Evolutionary conservation across 371 early-diverging fungal species (phyloP), one percentile per base, ranked within the genome.

Genomic region (Actinomortierella wolfii): DNA sequence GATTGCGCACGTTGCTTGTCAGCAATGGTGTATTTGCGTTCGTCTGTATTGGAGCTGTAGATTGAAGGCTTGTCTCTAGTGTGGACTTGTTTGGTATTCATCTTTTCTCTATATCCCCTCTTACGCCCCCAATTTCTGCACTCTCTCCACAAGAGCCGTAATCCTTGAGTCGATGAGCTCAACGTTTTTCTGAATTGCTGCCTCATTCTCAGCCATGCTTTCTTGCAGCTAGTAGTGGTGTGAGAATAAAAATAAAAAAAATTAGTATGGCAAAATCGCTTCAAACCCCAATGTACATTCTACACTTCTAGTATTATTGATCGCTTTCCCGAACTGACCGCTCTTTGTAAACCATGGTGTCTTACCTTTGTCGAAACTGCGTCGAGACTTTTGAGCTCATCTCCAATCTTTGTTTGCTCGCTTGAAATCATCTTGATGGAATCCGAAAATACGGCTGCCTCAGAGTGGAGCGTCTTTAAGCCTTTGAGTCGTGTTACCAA

Each of bases 401-500:
- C 91, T 3, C 77, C 76, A 54, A 93, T 84, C 52, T 86, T 84
- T 17, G 75, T 81, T 60, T 94, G 94, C 61, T 92, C 94, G 44
- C 78, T 77, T 8, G 86, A 85, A 57, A 94, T 80, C 68, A 86
- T 81, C 56, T 86, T 84, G 46, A 94, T 79, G 13, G 89, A 86
- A 15, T 90, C 89, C 8, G 89, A 83, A 64, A 92, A 91, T 40
- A 87, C 85, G 7, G 92, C 83, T 2, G 94, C 94, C 61, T 94
- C 94, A 0, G 84, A 81, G 67, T 97, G 97, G 57, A 95, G 76
- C 7, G 78, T 76, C 61, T 92, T 87, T 48, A 97, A 78, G 1
- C 89, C 86, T 59, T 90, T 91, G 56, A 96, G 79, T 52, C 97
- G 88, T 6, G 89, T 79, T 18, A 95, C 81, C 34, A 95, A 80